These are phyloP conservation scores for Entomortierella lignicola DNA, from an alignment of 192 early-diverging fungal genomes.

Conservation along the genomic window DNA sequence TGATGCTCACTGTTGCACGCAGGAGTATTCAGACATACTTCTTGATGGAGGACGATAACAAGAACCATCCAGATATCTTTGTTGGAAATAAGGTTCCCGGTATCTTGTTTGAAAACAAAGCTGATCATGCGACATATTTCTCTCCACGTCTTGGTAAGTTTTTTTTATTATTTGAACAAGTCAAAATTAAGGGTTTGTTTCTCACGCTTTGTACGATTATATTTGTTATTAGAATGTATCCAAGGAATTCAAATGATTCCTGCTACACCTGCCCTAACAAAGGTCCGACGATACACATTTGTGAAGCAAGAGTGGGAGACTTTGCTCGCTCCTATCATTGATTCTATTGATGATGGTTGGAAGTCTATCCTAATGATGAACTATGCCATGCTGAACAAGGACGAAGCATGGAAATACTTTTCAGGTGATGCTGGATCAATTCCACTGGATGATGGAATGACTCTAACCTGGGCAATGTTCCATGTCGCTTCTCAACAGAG, in stretches of 20 bases:
- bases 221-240: constrained; percentile 57
- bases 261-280: constrained; percentile 37
- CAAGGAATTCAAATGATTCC: constrained; percentile 56
- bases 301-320: constrained; percentile 44
- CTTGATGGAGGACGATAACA: constrained; percentile 45
- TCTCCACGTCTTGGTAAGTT: constrained; percentile 37
- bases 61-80: constrained; percentile 34
- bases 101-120: constrained; percentile 54
- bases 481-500: constrained; percentile 33
- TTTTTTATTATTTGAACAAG: neutral
- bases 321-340: neutral
- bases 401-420: constrained; percentile 39
- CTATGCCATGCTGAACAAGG: constrained; percentile 37
- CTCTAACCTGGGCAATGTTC: constrained; percentile 50
- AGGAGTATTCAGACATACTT: constrained; percentile 48
- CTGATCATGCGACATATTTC: constrained; percentile 50
- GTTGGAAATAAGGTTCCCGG: constrained; percentile 47
- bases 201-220: too few species aligned
- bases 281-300: constrained; percentile 32
- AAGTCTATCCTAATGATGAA: constrained; percentile 50
- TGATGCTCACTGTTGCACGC: constrained; percentile 44
- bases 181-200: too few species aligned
- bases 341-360: constrained; percentile 39
- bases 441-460: constrained; percentile 53
- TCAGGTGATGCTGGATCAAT: neutral